These are phyloP conservation scores for Francoa sonchifolia DNA, from an alignment of 441 rosid genomes.

Conservation along the genomic window DNA sequence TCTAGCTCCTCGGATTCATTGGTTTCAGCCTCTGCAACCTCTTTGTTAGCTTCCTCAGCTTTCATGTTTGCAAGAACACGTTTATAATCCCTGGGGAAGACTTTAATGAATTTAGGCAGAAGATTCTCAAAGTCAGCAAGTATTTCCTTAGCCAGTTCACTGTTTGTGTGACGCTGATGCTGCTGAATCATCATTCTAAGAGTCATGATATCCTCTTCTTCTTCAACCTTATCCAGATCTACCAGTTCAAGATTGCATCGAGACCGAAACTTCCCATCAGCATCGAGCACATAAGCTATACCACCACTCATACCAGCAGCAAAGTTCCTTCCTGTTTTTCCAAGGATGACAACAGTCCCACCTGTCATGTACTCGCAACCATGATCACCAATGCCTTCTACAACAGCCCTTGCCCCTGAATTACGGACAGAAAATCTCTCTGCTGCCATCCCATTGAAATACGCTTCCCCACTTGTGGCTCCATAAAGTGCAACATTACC, in stretches of 20 bases:
- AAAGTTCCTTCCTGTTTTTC: constrained; percentile 96
- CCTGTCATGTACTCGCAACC: constrained; percentile 99
- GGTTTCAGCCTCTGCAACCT: constrained; percentile 25
- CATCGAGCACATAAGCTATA: constrained; percentile 83
- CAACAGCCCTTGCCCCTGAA: constrained; percentile 98
- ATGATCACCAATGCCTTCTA: constrained; percentile 99
- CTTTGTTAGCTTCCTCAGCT: constrained; percentile 35
- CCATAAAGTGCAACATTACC: constrained; percentile 99
- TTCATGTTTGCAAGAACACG: constrained; percentile 77
- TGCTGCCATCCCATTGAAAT: constrained; percentile 99
- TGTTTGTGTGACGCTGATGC: constrained; percentile 86
- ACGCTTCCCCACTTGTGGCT: constrained; percentile 88
- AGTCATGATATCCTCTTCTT: constrained; percentile 76
- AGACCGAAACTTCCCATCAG: constrained; percentile 66
- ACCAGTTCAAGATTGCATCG: constrained; percentile 90
- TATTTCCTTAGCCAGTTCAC: constrained; percentile 79
- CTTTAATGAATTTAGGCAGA: constrained; percentile 78
- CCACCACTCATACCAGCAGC: constrained; percentile 99
- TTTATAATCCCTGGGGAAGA: constrained; percentile 96
- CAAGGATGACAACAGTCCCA: constrained; percentile 92
- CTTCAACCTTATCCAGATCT: constrained; percentile 94
- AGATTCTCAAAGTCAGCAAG: constrained; percentile 70
- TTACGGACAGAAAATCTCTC: constrained; percentile 99
- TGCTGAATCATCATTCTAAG: constrained; percentile 97
- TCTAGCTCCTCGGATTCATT: constrained; percentile 48